phyloP scores from a whole-genome alignment of 768 basidiomycete genomes.

The Panus rudis region DNA sequence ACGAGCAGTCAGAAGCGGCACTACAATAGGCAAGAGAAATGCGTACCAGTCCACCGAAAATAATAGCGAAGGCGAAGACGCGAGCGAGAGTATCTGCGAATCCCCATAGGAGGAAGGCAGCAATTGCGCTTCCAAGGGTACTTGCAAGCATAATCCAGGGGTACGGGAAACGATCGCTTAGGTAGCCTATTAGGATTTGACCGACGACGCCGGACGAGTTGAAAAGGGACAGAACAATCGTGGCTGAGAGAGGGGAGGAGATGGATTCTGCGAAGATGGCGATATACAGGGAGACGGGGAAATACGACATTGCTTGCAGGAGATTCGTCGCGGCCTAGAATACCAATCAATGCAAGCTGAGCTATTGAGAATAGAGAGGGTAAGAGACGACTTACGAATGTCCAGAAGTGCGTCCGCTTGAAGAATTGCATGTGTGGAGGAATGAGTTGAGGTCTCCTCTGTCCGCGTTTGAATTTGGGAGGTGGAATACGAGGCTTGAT shows the following conservation, averaged over 20 bases:
- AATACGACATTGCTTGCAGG: constrained; percentile 20
- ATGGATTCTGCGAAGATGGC: constrained; percentile 15
- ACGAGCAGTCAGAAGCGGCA: not conserved
- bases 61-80: constrained; percentile 17
- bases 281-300: constrained; percentile 21
- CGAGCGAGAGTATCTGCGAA: constrained; percentile 14
- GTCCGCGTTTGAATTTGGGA: constrained; percentile 10
- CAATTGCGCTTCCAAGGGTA: constrained; percentile 11
- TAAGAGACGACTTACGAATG: constrained; percentile 12
- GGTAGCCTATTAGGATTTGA: constrained; percentile 18
- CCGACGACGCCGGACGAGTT: constrained; percentile 19
- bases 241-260: constrained; percentile 15
- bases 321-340: constrained; percentile 11
- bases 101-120: constrained; percentile 18
- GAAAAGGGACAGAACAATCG: constrained; percentile 18
- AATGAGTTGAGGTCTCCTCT: constrained; percentile 14
- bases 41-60: constrained; percentile 19
- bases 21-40: not conserved
- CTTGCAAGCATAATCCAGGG: constrained; percentile 16
- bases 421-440: constrained; percentile 16
- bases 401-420: constrained; percentile 15
- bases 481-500: constrained; percentile 18
- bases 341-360: not conserved
- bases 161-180: constrained; percentile 19
- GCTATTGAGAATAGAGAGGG: not conserved